phyloP scores from a whole-genome alignment of 169 alveolate genomes.

The Theileria sp. region DNA sequence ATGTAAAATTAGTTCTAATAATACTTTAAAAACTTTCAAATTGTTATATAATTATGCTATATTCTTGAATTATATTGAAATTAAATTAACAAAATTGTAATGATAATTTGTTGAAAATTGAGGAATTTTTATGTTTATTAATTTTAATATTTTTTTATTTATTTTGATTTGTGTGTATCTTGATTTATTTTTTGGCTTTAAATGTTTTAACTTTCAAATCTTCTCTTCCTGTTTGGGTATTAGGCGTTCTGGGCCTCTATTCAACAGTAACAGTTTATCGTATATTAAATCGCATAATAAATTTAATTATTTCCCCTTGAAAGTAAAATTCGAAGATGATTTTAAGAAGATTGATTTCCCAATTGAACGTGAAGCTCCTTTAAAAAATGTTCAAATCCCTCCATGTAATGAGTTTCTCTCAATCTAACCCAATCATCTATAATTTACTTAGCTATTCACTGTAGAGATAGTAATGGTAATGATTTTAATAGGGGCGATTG shows the following conservation, averaged over 20 bases:
- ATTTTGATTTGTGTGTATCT: not conserved
- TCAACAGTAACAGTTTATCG: not conserved
- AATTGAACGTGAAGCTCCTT: conserved; percentile 41
- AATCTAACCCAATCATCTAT: not conserved
- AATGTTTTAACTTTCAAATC: not conserved
- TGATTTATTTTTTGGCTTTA: not conserved
- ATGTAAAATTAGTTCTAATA: not conserved
- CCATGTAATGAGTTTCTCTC: conserved; percentile 32
- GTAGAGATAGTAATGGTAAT: no score
- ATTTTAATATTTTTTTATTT: no score
- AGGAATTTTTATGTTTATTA: not conserved
- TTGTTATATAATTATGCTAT: not conserved
- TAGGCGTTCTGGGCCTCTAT: not conserved
- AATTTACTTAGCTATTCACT: not conserved
- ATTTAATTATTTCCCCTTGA: not conserved
- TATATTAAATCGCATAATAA: not conserved
- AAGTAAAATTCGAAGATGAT: not conserved
- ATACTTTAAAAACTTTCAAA: not conserved
- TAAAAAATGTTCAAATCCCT: conserved; percentile 46
- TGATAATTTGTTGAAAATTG: not conserved
- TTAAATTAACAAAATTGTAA: not conserved
- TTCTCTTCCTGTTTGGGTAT: not conserved
- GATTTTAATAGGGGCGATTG: conserved; percentile 50
- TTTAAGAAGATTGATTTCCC: conserved; percentile 27
- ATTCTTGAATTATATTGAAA: not conserved